phyloP scores from a whole-genome alignment of 2,329 filamentous ascomycete genomes.

The Helotiales sp. region DNA sequence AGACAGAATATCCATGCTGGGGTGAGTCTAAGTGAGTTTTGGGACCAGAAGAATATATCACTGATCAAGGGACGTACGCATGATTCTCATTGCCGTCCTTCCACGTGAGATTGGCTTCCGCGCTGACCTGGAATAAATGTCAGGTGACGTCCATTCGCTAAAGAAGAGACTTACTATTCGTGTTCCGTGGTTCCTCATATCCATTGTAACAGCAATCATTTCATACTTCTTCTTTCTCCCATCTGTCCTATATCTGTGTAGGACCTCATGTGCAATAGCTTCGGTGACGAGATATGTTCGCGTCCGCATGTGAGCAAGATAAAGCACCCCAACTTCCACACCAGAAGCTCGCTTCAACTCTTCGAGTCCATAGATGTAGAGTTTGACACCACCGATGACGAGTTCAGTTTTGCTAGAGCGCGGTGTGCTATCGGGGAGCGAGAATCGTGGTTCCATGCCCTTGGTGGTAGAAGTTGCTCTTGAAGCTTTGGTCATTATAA shows the following conservation, averaged over 20 bases:
- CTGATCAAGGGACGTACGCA: conserved; percentile 20
- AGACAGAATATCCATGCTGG: conserved; percentile 18
- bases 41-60: too few relatives aligned
- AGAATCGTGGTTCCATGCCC: conserved; percentile 17
- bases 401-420: conserved; percentile 17
- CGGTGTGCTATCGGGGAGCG: conserved; percentile 12
- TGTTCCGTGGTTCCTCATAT: conserved; percentile 26
- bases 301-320: conserved; percentile 23
- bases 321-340: conserved; percentile 19
- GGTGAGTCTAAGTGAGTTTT: too few relatives aligned
- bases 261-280: conserved; percentile 23
- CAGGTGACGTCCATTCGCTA: background rate
- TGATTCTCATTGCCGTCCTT: conserved; percentile 22
- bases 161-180: conserved; percentile 10
- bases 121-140: background rate
- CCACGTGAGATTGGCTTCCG: conserved; percentile 17
- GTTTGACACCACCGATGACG: conserved; percentile 17
- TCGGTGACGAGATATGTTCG: conserved; percentile 22
- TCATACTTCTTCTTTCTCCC: conserved; percentile 13
- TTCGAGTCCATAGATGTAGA: conserved; percentile 23
- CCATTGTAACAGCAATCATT: conserved; percentile 22
- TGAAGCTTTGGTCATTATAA: background rate
- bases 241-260: conserved; percentile 20
- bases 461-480: background rate
- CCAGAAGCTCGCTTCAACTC: conserved; percentile 8